phyloP scores from a whole-genome alignment of 371 early-diverging fungal genomes.

The Sporodiniella umbellata region DNA sequence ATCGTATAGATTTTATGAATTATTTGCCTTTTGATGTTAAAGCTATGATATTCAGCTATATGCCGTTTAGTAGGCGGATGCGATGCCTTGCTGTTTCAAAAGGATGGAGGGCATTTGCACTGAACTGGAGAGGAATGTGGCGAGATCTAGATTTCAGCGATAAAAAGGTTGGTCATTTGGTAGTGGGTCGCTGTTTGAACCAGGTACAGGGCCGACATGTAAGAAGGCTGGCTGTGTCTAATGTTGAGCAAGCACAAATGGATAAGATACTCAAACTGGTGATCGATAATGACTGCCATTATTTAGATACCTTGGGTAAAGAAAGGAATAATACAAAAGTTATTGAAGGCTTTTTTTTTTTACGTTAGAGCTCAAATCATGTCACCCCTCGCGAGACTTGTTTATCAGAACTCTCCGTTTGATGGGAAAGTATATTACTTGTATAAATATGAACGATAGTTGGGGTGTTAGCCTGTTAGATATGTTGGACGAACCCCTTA shows the following conservation, averaged over 20 bases:
- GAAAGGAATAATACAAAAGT: background rate
- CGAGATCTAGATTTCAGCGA: conserved; percentile 26
- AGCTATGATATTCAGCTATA: conserved; percentile 22
- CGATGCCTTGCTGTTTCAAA: conserved; percentile 33
- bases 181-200: conserved; percentile 21
- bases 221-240: conserved; percentile 13
- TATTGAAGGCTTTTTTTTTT: background rate
- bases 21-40: conserved; percentile 35
- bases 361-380: conserved; percentile 18
- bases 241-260: conserved; percentile 8
- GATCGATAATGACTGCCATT: conserved; percentile 29
- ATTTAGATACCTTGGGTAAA: conserved; percentile 30
- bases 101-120: conserved; percentile 28
- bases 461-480: background rate
- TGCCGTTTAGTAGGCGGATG: conserved; percentile 33
- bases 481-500: background rate
- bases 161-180: conserved; percentile 4
- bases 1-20: conserved; percentile 18
- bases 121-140: conserved; percentile 39
- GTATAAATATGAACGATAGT: conserved; percentile 16
- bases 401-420: conserved; percentile 20
- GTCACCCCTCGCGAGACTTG: conserved; percentile 6
- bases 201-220: conserved; percentile 29
- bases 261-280: conserved; percentile 18
- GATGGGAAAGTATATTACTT: conserved; percentile 20